Percentiles rank a stretch among this genome's conserved stretches.
These are phyloP conservation scores for Candida oleophila DNA, from an alignment of 805 yeast genomes.

Conservation along the genomic window DNA sequence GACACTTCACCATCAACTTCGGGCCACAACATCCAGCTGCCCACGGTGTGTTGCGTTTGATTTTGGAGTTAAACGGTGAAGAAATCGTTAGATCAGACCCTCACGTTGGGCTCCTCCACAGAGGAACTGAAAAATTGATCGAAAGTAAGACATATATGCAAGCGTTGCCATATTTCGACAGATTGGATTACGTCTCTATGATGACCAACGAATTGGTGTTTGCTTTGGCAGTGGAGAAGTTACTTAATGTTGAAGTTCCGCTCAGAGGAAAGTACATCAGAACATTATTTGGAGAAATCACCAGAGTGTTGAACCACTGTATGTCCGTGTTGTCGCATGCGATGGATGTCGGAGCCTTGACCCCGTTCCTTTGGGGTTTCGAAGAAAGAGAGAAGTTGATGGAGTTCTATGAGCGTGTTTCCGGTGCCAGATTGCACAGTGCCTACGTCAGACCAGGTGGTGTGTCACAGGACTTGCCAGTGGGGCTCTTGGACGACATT, in stretches of 20 bases:
- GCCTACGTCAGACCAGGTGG: slow-evolving; percentile 93
- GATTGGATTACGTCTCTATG: slow-evolving; percentile 82
- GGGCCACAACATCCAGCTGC: slow-evolving; percentile 97
- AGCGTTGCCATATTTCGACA: slow-evolving; percentile 85
- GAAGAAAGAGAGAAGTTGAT: slow-evolving; percentile 90
- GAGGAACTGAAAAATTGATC: slow-evolving; percentile 88
- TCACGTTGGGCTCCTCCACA: slow-evolving; percentile 81
- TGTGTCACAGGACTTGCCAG: slow-evolving; percentile 84
- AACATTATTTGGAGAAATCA: slow-evolving; percentile 83
- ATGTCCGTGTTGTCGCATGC: slow-evolving; percentile 87
- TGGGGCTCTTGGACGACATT: slow-evolving; percentile 82
- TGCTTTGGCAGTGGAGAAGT: slow-evolving; percentile 79
- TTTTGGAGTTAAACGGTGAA: slow-evolving; percentile 84
- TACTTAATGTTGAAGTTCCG: slow-evolving; percentile 82
- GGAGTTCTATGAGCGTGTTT: slow-evolving; percentile 89
- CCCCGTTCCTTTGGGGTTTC: slow-evolving; percentile 92
- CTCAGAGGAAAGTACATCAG: slow-evolving; percentile 81
- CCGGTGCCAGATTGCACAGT: slow-evolving; percentile 86
- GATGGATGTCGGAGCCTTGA: slow-evolving; percentile 92
- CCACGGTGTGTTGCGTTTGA: slow-evolving; percentile 85
- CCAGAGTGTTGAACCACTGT: slow-evolving; percentile 78
- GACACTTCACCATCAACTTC: slow-evolving; percentile 86
- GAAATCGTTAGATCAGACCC: slow-evolving; percentile 87
- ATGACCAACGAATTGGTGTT: slow-evolving; percentile 90
- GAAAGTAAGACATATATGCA: slow-evolving; percentile 85